Evolutionary conservation across 1,284 basidiomycete genomes (phyloP).

Genomic region (Uromyces viciae-fabae): DNA sequence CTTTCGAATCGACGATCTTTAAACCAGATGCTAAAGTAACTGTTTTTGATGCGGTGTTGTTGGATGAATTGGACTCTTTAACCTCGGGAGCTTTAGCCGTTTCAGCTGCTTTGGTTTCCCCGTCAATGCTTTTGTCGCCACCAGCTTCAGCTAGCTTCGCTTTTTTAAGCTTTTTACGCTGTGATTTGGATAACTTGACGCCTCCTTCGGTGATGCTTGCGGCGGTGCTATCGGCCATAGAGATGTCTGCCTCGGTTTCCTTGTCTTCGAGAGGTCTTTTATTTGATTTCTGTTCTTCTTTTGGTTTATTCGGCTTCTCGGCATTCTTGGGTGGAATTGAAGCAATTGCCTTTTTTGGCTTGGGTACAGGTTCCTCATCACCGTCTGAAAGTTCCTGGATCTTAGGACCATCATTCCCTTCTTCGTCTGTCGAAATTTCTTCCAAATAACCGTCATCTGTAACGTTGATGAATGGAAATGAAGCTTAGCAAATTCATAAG

Average conservation of each 20-base stretch:
- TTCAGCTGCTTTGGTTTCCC: background rate
- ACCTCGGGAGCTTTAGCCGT: background rate
- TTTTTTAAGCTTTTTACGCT: constrained; percentile 40
- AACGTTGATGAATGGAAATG: too few species aligned
- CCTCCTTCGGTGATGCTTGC: constrained; percentile 8
- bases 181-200: constrained; percentile 33
- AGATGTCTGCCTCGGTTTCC: constrained; percentile 29
- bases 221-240: constrained; percentile 32
- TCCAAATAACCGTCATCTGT: constrained; percentile 20
- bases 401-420: constrained; percentile 3
- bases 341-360: constrained; percentile 1
- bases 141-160: background rate
- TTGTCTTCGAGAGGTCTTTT: constrained; percentile 36
- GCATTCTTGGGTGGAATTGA: constrained; percentile 5
- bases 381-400: constrained; percentile 22
- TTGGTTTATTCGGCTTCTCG: constrained; percentile 16
- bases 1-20: constrained; percentile 31
- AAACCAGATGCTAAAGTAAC: constrained; percentile 30
- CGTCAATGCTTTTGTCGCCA: background rate
- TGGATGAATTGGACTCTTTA: constrained; percentile 6
- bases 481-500: background rate
- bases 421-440: constrained; percentile 18
- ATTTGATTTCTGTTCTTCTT: constrained; percentile 13
- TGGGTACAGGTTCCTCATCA: background rate
- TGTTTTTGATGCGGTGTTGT: background rate